These are phyloP conservation scores for Eimeria tenella DNA, from an alignment of 169 alveolate species.

Conservation along the genomic window DNA sequence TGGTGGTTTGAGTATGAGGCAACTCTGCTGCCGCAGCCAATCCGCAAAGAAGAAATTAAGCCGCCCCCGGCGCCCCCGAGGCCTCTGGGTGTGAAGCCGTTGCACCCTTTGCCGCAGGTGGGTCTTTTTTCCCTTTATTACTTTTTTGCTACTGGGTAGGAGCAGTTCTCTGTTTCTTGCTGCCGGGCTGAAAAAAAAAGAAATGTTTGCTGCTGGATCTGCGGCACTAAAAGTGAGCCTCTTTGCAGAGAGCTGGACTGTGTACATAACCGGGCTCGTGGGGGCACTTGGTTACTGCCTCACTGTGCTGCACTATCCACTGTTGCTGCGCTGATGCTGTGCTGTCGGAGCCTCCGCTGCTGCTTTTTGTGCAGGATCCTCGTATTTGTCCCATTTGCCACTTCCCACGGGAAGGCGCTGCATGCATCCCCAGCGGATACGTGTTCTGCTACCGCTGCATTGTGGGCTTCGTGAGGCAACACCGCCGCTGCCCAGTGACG, in stretches of 20 bases:
- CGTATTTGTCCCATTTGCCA: constrained; percentile 73
- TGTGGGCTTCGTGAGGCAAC: not conserved
- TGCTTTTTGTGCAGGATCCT: constrained; percentile 40
- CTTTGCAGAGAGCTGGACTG: not conserved
- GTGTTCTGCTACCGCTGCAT: constrained; percentile 78
- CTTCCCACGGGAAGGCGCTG: constrained; percentile 52
- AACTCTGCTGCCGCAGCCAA: constrained; percentile 8
- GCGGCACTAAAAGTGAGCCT: not conserved
- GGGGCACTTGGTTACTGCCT: not conserved
- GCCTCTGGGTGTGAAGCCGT: not conserved
- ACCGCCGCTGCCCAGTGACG: constrained; percentile 72
- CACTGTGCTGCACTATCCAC: not conserved
- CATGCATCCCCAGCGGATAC: constrained; percentile 78
- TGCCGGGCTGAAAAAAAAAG: not conserved
- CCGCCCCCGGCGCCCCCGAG: constrained; percentile 35
- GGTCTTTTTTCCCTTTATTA: not conserved
- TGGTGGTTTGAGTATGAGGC: constrained; percentile 75
- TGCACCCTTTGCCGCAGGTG: constrained; percentile 41
- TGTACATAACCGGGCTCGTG: not conserved
- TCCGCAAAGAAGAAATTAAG: not conserved
- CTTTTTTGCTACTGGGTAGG: not conserved
- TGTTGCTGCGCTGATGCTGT: not conserved
- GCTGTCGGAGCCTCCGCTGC: not conserved
- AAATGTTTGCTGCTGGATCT: not conserved
- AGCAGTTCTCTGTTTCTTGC: no score